Evolutionary conservation across 495 filamentous ascomycete genomes (phyloP).

Genomic region (Tetracladium marchalianum): DNA sequence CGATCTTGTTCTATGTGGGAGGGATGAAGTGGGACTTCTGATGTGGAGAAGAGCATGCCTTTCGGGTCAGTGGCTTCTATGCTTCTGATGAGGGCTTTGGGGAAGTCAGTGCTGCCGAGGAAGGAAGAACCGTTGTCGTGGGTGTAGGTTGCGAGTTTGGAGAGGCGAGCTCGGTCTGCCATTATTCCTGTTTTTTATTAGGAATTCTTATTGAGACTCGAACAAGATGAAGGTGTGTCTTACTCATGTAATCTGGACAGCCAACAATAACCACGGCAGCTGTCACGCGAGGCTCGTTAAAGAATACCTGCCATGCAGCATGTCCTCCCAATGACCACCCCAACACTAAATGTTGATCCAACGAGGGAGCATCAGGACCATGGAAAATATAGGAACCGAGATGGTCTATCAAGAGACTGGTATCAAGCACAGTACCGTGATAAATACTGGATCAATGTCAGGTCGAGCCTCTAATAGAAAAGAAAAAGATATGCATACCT

Average conservation of each 20-base stretch:
- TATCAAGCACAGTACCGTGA: constrained; percentile 64
- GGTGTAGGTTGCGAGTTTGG: constrained; percentile 55
- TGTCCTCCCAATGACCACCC: constrained; percentile 86
- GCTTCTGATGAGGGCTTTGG: constrained; percentile 49
- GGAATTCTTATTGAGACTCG: constrained; percentile 2
- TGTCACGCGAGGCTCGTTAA: constrained; percentile 67
- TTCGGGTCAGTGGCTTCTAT: constrained; percentile 60
- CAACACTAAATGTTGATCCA: constrained; percentile 63
- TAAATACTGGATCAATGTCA: constrained; percentile 22
- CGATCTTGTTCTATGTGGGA: constrained; percentile 24
- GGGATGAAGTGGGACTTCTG: constrained; percentile 24
- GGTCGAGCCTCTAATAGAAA: constrained; percentile 31
- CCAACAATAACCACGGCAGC: constrained; percentile 75
- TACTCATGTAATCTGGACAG: constrained; percentile 73
- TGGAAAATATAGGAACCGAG: constrained; percentile 68
- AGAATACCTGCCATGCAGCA: constrained; percentile 70
- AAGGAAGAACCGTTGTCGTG: constrained; percentile 46
- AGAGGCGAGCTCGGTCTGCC: constrained; percentile 64
- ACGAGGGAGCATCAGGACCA: constrained; percentile 31
- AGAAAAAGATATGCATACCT: constrained; percentile 23
- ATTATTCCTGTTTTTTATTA: constrained; percentile 46
- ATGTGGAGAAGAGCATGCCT: constrained; percentile 49
- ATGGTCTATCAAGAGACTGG: constrained; percentile 58
- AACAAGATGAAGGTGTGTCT: constrained; percentile 16
- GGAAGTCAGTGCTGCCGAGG: constrained; percentile 68